Conservation (phyloP, 2,329 filamentous ascomycete species). For the Aspergillus ibericus region DNA sequence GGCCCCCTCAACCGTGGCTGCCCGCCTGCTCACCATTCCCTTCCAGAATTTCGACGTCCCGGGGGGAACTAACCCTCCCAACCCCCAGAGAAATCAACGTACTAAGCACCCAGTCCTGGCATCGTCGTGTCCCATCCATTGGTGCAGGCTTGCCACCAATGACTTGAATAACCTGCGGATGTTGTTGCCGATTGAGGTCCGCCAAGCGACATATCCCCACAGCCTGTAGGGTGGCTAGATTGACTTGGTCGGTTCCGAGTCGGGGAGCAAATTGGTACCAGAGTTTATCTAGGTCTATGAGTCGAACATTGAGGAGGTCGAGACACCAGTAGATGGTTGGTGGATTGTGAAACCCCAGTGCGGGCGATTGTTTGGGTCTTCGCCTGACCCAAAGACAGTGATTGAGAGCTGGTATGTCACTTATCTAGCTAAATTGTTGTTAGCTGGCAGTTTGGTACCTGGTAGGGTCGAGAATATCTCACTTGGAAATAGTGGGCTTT, state of each 20-base stretch:
- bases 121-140: conserved; percentile 19
- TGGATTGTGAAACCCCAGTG: conserved; percentile 29
- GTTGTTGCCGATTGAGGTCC: conserved; percentile 17
- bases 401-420: conserved; percentile 22
- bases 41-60: conserved; percentile 29
- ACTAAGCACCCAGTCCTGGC: conserved; percentile 29
- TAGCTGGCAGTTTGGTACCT: no score
- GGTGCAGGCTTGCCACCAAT: conserved; percentile 22
- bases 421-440: no score
- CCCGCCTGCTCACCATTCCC: conserved; percentile 20
- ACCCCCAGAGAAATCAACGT: conserved; percentile 26
- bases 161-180: conserved; percentile 18
- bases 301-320: conserved; percentile 29
- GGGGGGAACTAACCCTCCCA: conserved; percentile 24
- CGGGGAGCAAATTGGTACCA: conserved; percentile 27
- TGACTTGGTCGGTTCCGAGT: conserved; percentile 14
- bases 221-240: conserved; percentile 22
- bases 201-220: conserved; percentile 23
- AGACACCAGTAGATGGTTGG: conserved; percentile 16
- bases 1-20: conserved; percentile 3
- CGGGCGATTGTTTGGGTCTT: conserved; percentile 22
- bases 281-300: conserved; percentile 21
- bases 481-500: no score
- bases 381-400: conserved; percentile 24
- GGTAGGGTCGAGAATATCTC: no score